A percentile compares a stretch with the other conserved stretches of the same genome.
phyloP scores from a whole-genome alignment of 345 rosid species.

The Gossypium rotundifolium region DNA sequence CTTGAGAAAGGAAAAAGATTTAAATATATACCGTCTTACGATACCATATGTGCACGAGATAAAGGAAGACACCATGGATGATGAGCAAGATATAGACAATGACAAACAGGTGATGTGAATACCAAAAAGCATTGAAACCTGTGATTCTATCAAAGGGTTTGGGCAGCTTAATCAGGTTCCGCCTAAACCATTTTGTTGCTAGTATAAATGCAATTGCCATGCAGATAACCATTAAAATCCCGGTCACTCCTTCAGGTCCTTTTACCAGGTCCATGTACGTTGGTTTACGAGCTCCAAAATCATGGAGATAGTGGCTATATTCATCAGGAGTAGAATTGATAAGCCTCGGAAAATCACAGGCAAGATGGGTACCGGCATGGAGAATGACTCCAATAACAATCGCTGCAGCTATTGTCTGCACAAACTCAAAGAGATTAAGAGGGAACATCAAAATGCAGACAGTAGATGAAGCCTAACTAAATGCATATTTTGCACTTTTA shows the following conservation, averaged over 20 bases:
- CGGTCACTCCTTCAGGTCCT: constrained; percentile 73
- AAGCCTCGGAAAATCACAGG: constrained; percentile 89
- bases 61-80: constrained; percentile 67
- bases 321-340: constrained; percentile 17
- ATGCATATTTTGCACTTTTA: not conserved
- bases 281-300: constrained; percentile 60
- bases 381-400: constrained; percentile 71
- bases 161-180: constrained; percentile 72
- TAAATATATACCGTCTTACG: constrained; percentile 59
- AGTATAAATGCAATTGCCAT: constrained; percentile 80
- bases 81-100: constrained; percentile 65
- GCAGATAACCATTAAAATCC: constrained; percentile 62
- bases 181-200: constrained; percentile 78
- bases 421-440: constrained; percentile 13
- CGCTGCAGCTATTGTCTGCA: constrained; percentile 91
- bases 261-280: constrained; percentile 59
- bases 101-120: constrained; percentile 88
- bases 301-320: constrained; percentile 35
- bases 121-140: constrained; percentile 97
- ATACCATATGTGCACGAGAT: constrained; percentile 76
- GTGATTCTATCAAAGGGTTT: constrained; percentile 90
- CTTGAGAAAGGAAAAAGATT: not conserved
- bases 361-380: constrained; percentile 77
- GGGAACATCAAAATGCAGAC: not conserved
- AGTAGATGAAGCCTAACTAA: not conserved